These are phyloP conservation scores for Helianthus annuus DNA, from an alignment of 129 eudicot species.

Conservation along the genomic window DNA sequence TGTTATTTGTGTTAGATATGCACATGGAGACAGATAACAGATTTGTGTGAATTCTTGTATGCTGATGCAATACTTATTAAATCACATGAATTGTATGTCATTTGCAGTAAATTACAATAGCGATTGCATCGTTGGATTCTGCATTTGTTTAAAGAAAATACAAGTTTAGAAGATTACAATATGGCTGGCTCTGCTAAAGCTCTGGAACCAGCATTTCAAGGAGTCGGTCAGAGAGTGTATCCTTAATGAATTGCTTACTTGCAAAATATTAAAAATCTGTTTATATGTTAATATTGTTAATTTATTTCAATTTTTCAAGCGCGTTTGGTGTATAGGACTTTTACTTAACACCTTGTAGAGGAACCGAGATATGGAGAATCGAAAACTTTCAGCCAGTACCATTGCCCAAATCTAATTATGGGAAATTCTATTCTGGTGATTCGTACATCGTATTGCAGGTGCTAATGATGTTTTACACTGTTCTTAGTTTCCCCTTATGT, in stretches of 20 bases:
- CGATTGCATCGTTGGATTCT: constrained; percentile 11
- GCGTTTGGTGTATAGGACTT: constrained; percentile 29
- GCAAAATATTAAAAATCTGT: constrained; percentile 8
- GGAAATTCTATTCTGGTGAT: constrained; percentile 86
- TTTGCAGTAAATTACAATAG: constrained; percentile 21
- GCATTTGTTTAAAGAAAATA: constrained; percentile 23
- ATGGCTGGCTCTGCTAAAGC: constrained; percentile 87
- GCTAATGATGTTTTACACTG: constrained; percentile 15
- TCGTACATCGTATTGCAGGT: constrained; percentile 93
- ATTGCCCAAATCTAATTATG: constrained; percentile 76
- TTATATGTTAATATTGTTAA: not conserved
- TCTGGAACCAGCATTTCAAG: constrained; percentile 98
- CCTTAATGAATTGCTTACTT: constrained; percentile 48
- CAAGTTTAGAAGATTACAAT: constrained; percentile 19
- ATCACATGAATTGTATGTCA: not conserved
- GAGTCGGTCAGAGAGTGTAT: constrained; percentile 92
- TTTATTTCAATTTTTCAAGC: not conserved
- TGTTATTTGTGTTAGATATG: not conserved
- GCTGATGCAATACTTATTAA: not conserved
- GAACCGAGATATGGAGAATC: constrained; percentile 93
- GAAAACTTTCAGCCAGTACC: constrained; percentile 91
- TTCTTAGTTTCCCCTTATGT: constrained; percentile 8
- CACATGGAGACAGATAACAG: not conserved
- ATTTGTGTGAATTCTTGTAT: not conserved
- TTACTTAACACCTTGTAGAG: constrained; percentile 70